Base-by-base conservation (phyloP, 192 early-diverging fungal species). In the Coemansia sp. region DNA sequence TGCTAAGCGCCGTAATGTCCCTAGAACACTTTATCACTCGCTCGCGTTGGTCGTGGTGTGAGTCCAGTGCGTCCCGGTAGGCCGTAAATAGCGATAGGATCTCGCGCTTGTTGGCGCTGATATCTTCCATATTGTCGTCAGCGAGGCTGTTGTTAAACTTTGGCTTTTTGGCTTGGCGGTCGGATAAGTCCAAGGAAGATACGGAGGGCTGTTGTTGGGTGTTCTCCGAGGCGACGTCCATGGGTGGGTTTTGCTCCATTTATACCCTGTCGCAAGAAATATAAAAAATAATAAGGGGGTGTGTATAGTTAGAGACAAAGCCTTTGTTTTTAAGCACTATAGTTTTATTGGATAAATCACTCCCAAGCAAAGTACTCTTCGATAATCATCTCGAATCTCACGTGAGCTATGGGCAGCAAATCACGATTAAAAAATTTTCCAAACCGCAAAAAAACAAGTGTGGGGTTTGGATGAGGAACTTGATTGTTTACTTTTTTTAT, bases 1-100 rank as follows among this genome's bases (percentile, higher is more conserved):
- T 87, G 69, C 83, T 83, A 13, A 78, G 69, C 11, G 78, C 79
- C 0, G 84, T 87, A 15, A 87, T 78, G 54, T 87, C 86, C 5
- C 86, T 76, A n/a, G 86, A 85, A 20, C 68, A 74, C 55, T 85
- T 85, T 72, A 85, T 82, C 3, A 87, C 49, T 3, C 86, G 82
- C 55, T 87, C 86, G 43, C 86, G 78, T 34, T 79, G 82, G 72
- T 87, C 86, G 66, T 87, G 71, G 74, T 87, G 85, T 10, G 70
- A 46, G 33, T 82, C 85, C 10, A 82, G 63, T 0, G 70, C 62
- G 46, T 86, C 75, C 15, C 80, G 74, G 68, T 75, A 74, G 10
- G 51, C n/a, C 0, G 46, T 43, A 61, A 80, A 85, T 9, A 40
- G 70, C 10, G 18, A 11, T 18, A 70, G 63, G 12, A 81, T 38